Base-by-base conservation (phyloP, 257 asterid species). In the Petunia axillaris region DNA sequence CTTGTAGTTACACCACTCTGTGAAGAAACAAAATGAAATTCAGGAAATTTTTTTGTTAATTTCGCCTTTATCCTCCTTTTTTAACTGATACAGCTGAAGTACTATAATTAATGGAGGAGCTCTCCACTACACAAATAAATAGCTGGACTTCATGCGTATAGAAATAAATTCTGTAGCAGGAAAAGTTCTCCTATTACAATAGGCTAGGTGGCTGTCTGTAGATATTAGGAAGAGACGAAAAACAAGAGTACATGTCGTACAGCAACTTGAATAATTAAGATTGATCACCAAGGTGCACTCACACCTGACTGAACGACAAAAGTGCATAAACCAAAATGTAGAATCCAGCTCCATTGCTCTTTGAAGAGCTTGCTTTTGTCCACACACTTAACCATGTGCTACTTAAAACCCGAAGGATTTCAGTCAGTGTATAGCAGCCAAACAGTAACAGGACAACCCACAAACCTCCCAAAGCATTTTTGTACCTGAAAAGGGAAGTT, bases 331-430 rank as follows among this genome's bases (percentile, higher is more conserved):
- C 91, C 85, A 93, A 79, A 82, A 91, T 90, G 82, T 89, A 95
- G 85, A 93, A 95, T 64, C 90, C 92, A 55, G 97, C 88, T 39
- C 81, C 85, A 64, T 88, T 86, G 83, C 78, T 80, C 74, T 67
- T 83, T 25, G 88, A 78, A 77, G 91, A 85, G 85, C 96, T 89
- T 83, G 89, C 90, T 80, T 92, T 89, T 16, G 99, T 93, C 99
- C 99, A 95, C 55, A 88, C 83, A 85, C 99, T 91, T 88, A 95
- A 82, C 99, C 97, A 93, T 2, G 97, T 91, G 92, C 99, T 95
- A 81, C 99, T 92, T 67, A 91, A 85, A 79, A 93, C 91, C 83
- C 99, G 88, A 65, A 95, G 90, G 82, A 82, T 85, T 88, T 95
- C 99, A 67, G 94, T 91, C 59, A 86, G 70, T 73, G 78, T 82